phyloP scores from a whole-genome alignment of 2,329 filamentous ascomycete genomes.

The Ophiostoma fasciatum region DNA sequence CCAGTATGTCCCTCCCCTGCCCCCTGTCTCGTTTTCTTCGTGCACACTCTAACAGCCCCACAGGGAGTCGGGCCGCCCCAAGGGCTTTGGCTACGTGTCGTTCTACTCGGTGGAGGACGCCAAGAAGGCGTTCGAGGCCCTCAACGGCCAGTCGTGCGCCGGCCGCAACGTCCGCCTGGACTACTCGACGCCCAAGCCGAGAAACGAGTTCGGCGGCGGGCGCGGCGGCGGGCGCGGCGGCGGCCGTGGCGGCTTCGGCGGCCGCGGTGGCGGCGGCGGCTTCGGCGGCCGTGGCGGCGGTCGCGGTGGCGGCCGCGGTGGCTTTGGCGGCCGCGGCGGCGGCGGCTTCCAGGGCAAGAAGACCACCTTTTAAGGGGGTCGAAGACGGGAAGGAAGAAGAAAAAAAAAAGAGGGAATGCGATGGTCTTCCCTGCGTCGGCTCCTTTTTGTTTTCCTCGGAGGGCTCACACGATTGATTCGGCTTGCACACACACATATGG shows the following conservation, averaged over 20 bases:
- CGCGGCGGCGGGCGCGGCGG: constrained; percentile 35
- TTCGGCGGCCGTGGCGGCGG: constrained; percentile 36
- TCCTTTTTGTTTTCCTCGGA: constrained; percentile 20
- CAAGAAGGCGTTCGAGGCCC: constrained; percentile 52
- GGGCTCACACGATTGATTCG: constrained; percentile 19
- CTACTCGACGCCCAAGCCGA: constrained; percentile 55
- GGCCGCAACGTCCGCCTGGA: constrained; percentile 71
- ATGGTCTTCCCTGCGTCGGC: neutral
- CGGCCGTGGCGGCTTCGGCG: constrained; percentile 25
- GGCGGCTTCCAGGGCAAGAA: constrained; percentile 66
- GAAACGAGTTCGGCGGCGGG: constrained; percentile 30
- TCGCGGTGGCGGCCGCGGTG: constrained; percentile 33
- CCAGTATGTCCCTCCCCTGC: constrained; percentile 32
- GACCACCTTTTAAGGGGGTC: constrained; percentile 39
- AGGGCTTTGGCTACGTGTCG: constrained; percentile 87
- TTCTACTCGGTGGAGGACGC: constrained; percentile 75
- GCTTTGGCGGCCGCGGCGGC: constrained; percentile 41
- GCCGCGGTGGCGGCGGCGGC: constrained; percentile 26
- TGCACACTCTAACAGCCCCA: constrained; percentile 2
- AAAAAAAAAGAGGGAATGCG: too few relatives aligned
- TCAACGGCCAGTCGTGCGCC: constrained; percentile 47
- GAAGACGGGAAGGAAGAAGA: too few relatives aligned
- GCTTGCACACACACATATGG: constrained; percentile 10
- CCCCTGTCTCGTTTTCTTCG: constrained; percentile 16
- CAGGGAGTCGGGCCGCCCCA: constrained; percentile 65